A percentile compares a stretch with the other conserved stretches of the same genome.
phyloP scores from a whole-genome alignment of 2,329 filamentous ascomycete species.

The Verticillium dahliae region DNA sequence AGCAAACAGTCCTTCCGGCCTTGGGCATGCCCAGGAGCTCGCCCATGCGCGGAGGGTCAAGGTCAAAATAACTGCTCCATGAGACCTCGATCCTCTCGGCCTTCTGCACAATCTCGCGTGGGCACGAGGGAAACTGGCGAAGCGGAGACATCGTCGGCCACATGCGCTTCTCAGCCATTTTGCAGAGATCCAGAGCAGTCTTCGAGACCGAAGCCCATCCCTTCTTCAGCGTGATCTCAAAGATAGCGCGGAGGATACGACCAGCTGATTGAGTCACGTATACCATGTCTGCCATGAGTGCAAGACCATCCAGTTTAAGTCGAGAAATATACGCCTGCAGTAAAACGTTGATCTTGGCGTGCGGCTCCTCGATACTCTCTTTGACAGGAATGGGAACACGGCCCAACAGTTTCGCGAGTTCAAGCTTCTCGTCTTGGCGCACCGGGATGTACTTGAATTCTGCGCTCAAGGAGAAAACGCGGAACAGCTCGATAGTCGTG shows the following conservation, averaged over 20 bases:
- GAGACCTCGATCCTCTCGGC: slow-evolving; percentile 91
- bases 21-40: slow-evolving; percentile 88
- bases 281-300: slow-evolving; percentile 96
- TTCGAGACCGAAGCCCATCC: slow-evolving; percentile 93
- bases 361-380: slow-evolving; percentile 92
- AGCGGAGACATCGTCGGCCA: slow-evolving; percentile 98
- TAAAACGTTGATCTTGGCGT: slow-evolving; percentile 96
- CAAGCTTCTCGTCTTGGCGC: slow-evolving; percentile 93
- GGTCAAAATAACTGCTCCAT: slow-evolving; percentile 90
- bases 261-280: slow-evolving; percentile 98
- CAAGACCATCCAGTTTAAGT: slow-evolving; percentile 86
- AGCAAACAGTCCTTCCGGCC: slow-evolving; percentile 78
- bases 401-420: slow-evolving; percentile 83
- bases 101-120: slow-evolving; percentile 82
- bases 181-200: slow-evolving; percentile 88
- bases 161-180: slow-evolving; percentile 99
- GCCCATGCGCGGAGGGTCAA: slow-evolving; percentile 93
- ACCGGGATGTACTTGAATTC: slow-evolving; percentile 99
- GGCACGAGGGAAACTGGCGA: slow-evolving; percentile 78
- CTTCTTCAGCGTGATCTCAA: slow-evolving; percentile 96
- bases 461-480: slow-evolving; percentile 89
- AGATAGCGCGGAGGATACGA: slow-evolving; percentile 89
- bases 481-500: slow-evolving; percentile 90
- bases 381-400: slow-evolving; percentile 94
- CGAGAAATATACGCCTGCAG: slow-evolving; percentile 95